Percentiles rank a stretch among this genome's conserved stretches.
Conservation (phyloP, 306 rosid genomes). For the Dicorynia guianensis region DNA sequence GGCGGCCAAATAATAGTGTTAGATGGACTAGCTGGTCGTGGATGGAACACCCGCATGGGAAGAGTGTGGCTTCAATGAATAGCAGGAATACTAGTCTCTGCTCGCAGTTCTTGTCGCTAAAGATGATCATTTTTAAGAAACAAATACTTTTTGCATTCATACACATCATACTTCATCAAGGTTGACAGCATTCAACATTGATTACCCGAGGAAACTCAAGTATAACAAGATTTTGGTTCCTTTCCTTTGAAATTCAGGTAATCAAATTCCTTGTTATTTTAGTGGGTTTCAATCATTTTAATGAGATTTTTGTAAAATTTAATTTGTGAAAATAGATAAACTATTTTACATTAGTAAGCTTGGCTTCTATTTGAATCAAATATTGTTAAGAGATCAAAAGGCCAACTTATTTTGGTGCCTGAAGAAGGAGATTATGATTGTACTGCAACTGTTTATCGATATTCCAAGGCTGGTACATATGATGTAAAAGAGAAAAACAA, state of each 20-base stretch:
- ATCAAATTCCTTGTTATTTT: neutral
- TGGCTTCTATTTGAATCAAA: too few species aligned
- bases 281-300: too few species aligned
- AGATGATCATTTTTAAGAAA: too few species aligned
- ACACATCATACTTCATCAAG: neutral
- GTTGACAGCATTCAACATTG: neutral
- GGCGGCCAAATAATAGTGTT: neutral
- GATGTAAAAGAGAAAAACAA: neutral
- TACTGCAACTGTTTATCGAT: slow-evolving; percentile 6
- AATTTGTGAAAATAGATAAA: too few species aligned
- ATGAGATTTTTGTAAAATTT: too few species aligned
- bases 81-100: too few species aligned
- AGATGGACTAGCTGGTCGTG: slow-evolving; percentile 71
- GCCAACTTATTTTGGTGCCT: neutral
- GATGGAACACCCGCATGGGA: slow-evolving; percentile 61
- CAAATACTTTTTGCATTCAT: neutral
- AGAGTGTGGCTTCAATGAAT: too few species aligned
- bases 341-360: too few species aligned
- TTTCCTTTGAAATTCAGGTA: slow-evolving; percentile 23
- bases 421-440: neutral
- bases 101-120: too few species aligned
- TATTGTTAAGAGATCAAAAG: neutral
- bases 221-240: neutral
- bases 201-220: neutral
- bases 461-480: neutral